Base-by-base conservation (phyloP, 805 yeast genomes). In the Tetrapisispora phaffii region DNA sequence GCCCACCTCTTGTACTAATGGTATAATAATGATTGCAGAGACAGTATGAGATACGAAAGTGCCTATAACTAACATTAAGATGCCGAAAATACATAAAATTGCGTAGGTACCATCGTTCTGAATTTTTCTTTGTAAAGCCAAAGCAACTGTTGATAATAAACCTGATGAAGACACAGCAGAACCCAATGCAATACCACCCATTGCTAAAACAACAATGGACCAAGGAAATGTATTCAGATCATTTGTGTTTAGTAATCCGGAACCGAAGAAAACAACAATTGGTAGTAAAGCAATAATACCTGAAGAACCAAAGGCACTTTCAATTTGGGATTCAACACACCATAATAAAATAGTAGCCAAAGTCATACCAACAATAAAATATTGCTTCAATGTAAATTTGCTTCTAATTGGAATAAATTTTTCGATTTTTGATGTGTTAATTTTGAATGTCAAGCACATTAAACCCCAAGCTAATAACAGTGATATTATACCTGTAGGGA, bases 131-230 rank as follows among this genome's bases (percentile, higher is more conserved):
- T 85, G 87, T 50, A 93, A 77, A 0, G 76, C 67, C 6, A 64
- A 56, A 0, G 97, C 97, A 45, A 88, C 80, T 0, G 93, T 81
- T 3, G 79, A 72, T 47, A 90, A 71, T 50, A 90, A 71, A 0
- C 97, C 97, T 0, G 96, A 87, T 2, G 94, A 82, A 1, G 95
- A 79, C 3, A 90, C 97, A 0, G 95, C 95, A 57, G 84, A 85
- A 52, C 98, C 98, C 42, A 90, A 72, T 1, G 96, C 93, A 44
- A 90, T 74, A 53, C 97, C 97, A 34, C 98, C 98, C 97, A 90
- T 90, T 10, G 97, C 97, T 48, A 90, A 71, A 38, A 89, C 79
- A 19, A 93, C 94, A 58, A 93, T 90, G 5, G 94, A 84, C 98
- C 98, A 90, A 26, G 96, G 86, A 66, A 90, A 90, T 60, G 87